phyloP scores from a whole-genome alignment of 495 filamentous ascomycete species.

The Cenococcum geophilum region DNA sequence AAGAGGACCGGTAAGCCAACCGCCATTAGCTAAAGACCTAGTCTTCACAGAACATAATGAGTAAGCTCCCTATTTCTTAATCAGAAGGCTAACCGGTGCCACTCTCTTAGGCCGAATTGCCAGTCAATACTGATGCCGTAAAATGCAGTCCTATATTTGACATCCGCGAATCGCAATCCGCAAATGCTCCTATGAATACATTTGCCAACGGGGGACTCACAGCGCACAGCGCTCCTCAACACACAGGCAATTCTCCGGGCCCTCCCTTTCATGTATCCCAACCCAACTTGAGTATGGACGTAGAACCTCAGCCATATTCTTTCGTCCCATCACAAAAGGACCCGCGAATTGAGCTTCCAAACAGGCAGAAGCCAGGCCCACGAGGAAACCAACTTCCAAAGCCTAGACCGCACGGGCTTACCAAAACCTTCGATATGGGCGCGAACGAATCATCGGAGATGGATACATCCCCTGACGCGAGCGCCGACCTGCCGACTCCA shows the following conservation, averaged over 20 bases:
- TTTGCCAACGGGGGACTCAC: conserved; percentile 8
- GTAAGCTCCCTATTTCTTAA: conserved; percentile 13
- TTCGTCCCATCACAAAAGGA: conserved; percentile 19
- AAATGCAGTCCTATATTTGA: conserved; percentile 28
- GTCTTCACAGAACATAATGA: background rate
- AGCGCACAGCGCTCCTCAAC: conserved; percentile 8
- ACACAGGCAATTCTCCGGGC: conserved; percentile 12
- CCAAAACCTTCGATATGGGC: background rate
- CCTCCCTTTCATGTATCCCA: conserved; percentile 23
- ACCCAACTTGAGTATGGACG: conserved; percentile 16
- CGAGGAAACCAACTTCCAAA: background rate
- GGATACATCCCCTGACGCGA: conserved; percentile 23
- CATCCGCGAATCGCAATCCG: conserved; percentile 27
- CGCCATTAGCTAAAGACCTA: background rate
- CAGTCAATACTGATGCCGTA: conserved; percentile 24
- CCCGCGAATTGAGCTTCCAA: conserved; percentile 6
- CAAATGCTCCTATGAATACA: conserved; percentile 22
- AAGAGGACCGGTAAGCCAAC: conserved; percentile 13
- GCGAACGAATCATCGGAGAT: conserved; percentile 19
- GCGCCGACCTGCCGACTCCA: conserved; percentile 23
- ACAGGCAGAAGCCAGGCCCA: conserved; percentile 5
- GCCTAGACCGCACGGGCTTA: conserved; percentile 1
- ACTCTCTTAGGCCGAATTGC: conserved; percentile 7
- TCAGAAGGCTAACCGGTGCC: conserved; percentile 13
- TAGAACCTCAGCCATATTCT: background rate